These are phyloP conservation scores for Pseudogymnoascus sp. DNA, from an alignment of 2,329 filamentous ascomycete species.

Conservation along the genomic window DNA sequence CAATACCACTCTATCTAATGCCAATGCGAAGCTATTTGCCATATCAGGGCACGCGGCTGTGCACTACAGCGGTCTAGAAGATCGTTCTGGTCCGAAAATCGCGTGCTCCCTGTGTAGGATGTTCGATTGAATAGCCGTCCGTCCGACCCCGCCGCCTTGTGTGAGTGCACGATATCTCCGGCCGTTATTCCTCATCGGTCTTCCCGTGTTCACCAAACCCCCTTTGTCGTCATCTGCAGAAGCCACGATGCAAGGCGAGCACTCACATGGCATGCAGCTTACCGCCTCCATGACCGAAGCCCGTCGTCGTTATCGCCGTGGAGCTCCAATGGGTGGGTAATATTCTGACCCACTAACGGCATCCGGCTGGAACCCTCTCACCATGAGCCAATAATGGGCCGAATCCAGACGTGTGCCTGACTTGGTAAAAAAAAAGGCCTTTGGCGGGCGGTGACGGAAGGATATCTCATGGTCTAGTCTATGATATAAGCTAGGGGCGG, in stretches of 20 bases:
- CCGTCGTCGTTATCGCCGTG: neutral
- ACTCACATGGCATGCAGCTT: neutral
- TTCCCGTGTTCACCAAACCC: neutral
- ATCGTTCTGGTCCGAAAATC: neutral
- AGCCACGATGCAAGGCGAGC: neutral
- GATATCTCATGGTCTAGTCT: neutral
- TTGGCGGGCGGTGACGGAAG: neutral
- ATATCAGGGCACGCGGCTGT: neutral
- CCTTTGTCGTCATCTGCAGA: neutral
- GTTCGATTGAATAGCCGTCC: neutral
- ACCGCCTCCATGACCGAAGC: neutral
- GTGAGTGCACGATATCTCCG: conserved; percentile 1
- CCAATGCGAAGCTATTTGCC: neutral
- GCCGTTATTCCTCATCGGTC: neutral
- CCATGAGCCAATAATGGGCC: neutral
- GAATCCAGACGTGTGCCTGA: conserved; percentile 1
- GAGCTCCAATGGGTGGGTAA: neutral
- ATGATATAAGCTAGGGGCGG: neutral
- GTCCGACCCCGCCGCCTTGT: neutral
- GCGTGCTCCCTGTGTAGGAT: neutral
- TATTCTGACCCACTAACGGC: neutral
- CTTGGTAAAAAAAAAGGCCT: neutral
- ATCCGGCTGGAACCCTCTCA: conserved; percentile 2
- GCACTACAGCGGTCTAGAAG: neutral
- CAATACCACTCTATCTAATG: neutral